Percentiles rank a stretch among this genome's conserved stretches.
These are phyloP conservation scores for Orbilia ellipsospora DNA, from an alignment of 2,329 filamentous ascomycete species.

Conservation along the genomic window DNA sequence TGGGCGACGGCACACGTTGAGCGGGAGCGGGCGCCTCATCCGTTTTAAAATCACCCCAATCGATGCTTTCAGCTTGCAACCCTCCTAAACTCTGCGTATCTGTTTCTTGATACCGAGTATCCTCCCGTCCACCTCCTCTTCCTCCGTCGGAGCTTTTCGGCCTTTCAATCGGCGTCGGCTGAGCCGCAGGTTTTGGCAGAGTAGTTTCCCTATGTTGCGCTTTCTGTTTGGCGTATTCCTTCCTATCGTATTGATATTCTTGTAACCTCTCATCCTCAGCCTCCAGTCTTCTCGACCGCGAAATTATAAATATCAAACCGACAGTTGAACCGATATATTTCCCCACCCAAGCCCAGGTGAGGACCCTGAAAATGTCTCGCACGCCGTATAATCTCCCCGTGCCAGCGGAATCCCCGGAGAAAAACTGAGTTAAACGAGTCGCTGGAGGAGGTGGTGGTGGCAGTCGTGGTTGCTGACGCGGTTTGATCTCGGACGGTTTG, in stretches of 20 bases:
- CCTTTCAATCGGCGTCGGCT: conserved; percentile 3
- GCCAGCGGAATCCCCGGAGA: too few relatives aligned
- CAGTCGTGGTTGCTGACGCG: too few relatives aligned
- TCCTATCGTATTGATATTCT: conserved; percentile 42
- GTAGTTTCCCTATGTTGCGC: conserved; percentile 1
- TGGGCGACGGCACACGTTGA: conserved; percentile 1
- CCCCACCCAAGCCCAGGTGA: conserved; percentile 28
- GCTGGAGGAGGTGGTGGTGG: not conserved
- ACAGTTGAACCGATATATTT: conserved; percentile 19
- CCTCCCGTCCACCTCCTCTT: not conserved
- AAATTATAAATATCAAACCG: conserved; percentile 15
- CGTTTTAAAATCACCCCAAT: conserved; percentile 35
- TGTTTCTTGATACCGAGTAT: conserved; percentile 2
- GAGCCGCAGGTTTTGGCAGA: not conserved
- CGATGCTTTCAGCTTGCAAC: conserved; percentile 26
- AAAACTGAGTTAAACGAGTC: not conserved
- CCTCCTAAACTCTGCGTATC: conserved; percentile 46
- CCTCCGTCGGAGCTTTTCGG: not conserved
- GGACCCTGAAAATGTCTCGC: not conserved
- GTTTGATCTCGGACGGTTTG: not conserved
- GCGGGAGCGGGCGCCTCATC: conserved; percentile 9
- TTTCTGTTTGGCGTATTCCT: conserved; percentile 21
- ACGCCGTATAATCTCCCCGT: too few relatives aligned
- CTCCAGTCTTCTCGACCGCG: conserved; percentile 16
- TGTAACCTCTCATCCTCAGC: conserved; percentile 42